A percentile compares a stretch with the other conserved stretches of the same genome.
Evolutionary conservation across 2,329 filamentous ascomycete genomes (phyloP).

Genomic region (Teratosphaeria epicoccoides): DNA sequence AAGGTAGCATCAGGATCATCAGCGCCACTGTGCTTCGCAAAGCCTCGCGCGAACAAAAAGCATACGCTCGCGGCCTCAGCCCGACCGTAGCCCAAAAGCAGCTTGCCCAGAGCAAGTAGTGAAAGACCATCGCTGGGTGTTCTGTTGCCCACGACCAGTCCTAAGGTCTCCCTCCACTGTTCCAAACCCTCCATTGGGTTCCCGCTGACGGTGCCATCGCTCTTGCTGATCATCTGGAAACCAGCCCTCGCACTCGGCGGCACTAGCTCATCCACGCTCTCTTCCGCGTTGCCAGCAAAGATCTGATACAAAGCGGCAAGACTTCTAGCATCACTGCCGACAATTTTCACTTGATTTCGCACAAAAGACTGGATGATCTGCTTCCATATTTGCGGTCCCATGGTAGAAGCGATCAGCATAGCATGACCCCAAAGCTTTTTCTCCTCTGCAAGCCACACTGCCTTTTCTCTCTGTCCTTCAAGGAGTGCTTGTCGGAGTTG

Average conservation of each 20-base stretch:
- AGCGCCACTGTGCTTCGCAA: constrained; percentile 64
- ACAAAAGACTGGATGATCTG: constrained; percentile 94
- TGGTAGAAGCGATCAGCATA: constrained; percentile 75
- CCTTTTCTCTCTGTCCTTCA: constrained; percentile 75
- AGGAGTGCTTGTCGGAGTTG: constrained; percentile 64
- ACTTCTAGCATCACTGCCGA: constrained; percentile 64
- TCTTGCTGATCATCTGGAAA: constrained; percentile 78
- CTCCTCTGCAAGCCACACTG: constrained; percentile 87
- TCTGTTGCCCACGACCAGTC: constrained; percentile 77
- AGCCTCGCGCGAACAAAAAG: constrained; percentile 70
- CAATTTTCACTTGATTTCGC: constrained; percentile 82
- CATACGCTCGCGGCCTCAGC: constrained; percentile 90
- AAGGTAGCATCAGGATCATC: constrained; percentile 73
- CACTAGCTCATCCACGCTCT: constrained; percentile 91
- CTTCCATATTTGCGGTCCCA: constrained; percentile 67
- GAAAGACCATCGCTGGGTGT: constrained; percentile 69
- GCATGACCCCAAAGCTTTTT: constrained; percentile 94
- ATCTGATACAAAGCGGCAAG: constrained; percentile 88
- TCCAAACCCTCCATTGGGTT: constrained; percentile 78
- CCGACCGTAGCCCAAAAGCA: constrained; percentile 76
- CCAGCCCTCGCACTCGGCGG: constrained; percentile 85
- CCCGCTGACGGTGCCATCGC: constrained; percentile 49
- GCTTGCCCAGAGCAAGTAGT: constrained; percentile 65
- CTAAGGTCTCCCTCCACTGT: constrained; percentile 86
- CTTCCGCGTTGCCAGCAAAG: constrained; percentile 84